phyloP scores from a whole-genome alignment of 129 eudicot genomes.

The carrot (Daucus carota) region DH1_v3.0 NC_030388.2:24205501-24206000 shows the following conservation, averaged over 20 bases:
- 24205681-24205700: neutral
- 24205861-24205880: neutral
- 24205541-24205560: conserved; percentile 55
- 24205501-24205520: conserved; percentile 35
- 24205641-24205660: neutral
- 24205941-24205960: conserved; percentile 35
- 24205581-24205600: neutral
- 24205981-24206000: conserved; percentile 14
- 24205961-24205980: conserved; percentile 25
- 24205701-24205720: neutral
- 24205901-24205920: conserved; percentile 33
- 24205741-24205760: neutral
- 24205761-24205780: neutral
- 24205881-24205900: conserved; percentile 16
- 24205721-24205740: neutral
- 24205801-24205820: neutral
- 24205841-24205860: neutral
- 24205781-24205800: neutral
- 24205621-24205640: neutral
- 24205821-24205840: neutral
- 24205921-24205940: conserved; percentile 44
- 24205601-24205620: neutral
- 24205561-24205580: neutral
- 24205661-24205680: neutral
- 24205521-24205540: conserved; percentile 35